A percentile compares a stretch with the other conserved stretches of the same genome.
phyloP scores from a whole-genome alignment of 768 basidiomycete genomes.

The Leccinum aurantiacum region DNA sequence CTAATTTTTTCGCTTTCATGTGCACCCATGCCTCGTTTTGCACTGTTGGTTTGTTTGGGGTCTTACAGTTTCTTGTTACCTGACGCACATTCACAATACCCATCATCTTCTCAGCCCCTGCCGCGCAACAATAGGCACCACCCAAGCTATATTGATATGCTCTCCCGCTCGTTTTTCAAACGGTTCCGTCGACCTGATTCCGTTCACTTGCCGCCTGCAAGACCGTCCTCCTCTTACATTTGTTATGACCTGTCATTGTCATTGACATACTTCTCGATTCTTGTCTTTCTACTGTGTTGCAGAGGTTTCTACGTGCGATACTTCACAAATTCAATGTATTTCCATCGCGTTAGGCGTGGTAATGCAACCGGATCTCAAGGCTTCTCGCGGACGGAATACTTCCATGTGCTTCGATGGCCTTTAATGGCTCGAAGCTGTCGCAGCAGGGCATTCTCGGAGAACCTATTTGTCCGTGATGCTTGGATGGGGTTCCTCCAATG shows the following conservation, averaged over 20 bases:
- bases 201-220: slow-evolving; percentile 13
- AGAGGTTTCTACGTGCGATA: slow-evolving; percentile 12
- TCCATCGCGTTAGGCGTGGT: slow-evolving; percentile 12
- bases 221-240: slow-evolving; percentile 10
- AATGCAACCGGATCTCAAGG: slow-evolving; percentile 5
- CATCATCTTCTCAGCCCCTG: slow-evolving; percentile 10
- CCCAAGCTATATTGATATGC: slow-evolving; percentile 27
- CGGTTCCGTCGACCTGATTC: slow-evolving; percentile 11
- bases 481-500: background rate
- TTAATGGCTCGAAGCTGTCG: background rate
- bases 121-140: slow-evolving; percentile 22
- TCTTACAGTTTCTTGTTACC: slow-evolving; percentile 24
- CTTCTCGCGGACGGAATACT: background rate
- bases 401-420: background rate
- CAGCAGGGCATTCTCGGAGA: background rate
- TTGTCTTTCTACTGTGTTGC: slow-evolving; percentile 16
- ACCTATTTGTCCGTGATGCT: background rate
- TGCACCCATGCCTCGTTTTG: slow-evolving; percentile 22
- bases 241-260: slow-evolving; percentile 28
- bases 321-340: slow-evolving; percentile 18
- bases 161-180: slow-evolving; percentile 26
- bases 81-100: slow-evolving; percentile 26
- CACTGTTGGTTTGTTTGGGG: slow-evolving; percentile 15
- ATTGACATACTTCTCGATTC: slow-evolving; percentile 11
- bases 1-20: slow-evolving; percentile 27